Base-by-base conservation (phyloP, 2,329 filamentous ascomycete species). In the Bipolaris bicolor region DNA sequence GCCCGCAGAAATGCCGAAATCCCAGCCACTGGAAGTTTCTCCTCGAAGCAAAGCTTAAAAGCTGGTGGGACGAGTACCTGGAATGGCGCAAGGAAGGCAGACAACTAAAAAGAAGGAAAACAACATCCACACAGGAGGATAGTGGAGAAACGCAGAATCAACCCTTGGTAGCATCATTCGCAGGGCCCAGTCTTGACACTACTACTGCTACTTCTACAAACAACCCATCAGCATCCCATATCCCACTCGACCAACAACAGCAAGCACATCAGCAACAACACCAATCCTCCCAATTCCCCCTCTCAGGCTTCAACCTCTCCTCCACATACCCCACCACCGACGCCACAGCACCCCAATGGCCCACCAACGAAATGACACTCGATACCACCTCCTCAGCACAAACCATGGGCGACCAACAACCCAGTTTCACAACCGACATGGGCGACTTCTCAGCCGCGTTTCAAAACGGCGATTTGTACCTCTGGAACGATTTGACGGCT, bases 391-490 rank as follows among this genome's bases (percentile, higher is more conserved):
- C 46, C 5, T 26, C 50, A 0, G 40, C 47, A 11, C 55, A 58
- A 40, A 22, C 56, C 26, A 45, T 31, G 4, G 49, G 64, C 10
- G 63, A 63, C n/a, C 60, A 63, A 54, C 40, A 63, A 54, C 40
- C 55, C 3, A 44, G 55, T 0, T 67, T 67, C 15, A 58, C 68
- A 1, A 59, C 67, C 3, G 71, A 72, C 18, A 71, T 75, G 60
- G 67, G 67, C 1, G 72, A 75, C 33, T 75, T 76, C 52, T 68
- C 66, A 0, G 61, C 66, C 0, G 71, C 73, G 2, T 75, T 76
- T 48, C 71, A 75, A 29, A 68, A 75, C 18, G 73, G 73, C 7
- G 73, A 76, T 52, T 60, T 76, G 50, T 75, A 75, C 54, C 59
- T 76, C 1, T 76, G 73, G 73, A 73, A 75, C 46, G 73, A 74